A percentile compares a stretch with the other conserved stretches of the same genome.
phyloP scores from a whole-genome alignment of 768 basidiomycete genomes.

The Kwoniella botswanensis region DNA sequence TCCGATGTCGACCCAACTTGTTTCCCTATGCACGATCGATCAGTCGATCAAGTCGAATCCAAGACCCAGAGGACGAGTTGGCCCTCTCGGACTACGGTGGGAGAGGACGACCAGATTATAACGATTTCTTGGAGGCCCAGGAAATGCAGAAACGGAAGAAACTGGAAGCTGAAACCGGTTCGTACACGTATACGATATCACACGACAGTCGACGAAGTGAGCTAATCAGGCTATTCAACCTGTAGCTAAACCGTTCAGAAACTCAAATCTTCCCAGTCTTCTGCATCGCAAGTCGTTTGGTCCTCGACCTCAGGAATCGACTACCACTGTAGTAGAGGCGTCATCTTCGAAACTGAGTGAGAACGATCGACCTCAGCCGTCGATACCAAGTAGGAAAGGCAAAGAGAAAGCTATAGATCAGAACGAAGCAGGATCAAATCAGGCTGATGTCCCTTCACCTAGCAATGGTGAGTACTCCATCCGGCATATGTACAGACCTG shows the following conservation, averaged over 20 bases:
- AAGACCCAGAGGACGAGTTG: not conserved
- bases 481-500: not conserved
- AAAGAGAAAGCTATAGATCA: slow-evolving; percentile 32
- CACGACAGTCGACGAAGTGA: not conserved
- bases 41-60: not conserved
- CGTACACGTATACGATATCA: not conserved
- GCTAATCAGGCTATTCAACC: not conserved
- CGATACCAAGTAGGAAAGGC: slow-evolving; percentile 21
- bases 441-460: too few species aligned
- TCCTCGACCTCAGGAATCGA: not conserved
- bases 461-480: too few species aligned
- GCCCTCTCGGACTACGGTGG: not conserved
- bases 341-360: not conserved
- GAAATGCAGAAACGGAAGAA: not conserved
- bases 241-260: not conserved
- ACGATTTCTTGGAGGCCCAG: not conserved
- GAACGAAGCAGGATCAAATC: not conserved
- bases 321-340: not conserved
- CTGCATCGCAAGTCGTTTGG: slow-evolving; percentile 13
- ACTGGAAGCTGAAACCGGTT: not conserved
- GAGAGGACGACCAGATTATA: not conserved
- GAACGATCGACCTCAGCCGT: not conserved
- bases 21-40: slow-evolving; percentile 9
- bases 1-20: slow-evolving; percentile 33
- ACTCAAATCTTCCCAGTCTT: slow-evolving; percentile 11